These are phyloP conservation scores for Aotearoamyces nothofagi DNA, from an alignment of 2,329 filamentous ascomycete genomes.

Conservation along the genomic window DNA sequence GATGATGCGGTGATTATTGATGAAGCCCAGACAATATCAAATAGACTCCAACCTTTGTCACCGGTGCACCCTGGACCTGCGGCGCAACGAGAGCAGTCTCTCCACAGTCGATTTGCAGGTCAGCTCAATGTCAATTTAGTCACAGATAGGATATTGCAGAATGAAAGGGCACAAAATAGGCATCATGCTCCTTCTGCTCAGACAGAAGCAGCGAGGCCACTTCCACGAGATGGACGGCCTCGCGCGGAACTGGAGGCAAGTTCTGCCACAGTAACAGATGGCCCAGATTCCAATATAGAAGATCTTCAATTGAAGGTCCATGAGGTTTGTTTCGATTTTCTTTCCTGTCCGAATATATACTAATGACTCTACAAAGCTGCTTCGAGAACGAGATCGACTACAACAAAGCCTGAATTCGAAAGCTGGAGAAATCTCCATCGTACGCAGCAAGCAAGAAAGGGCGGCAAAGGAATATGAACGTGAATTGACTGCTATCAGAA, in stretches of 20 bases:
- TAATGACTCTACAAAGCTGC: slow-evolving; percentile 11
- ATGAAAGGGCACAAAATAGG: too few relatives aligned
- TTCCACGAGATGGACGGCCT: too few relatives aligned
- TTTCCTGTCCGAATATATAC: neutral
- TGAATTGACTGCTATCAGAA: slow-evolving; percentile 44
- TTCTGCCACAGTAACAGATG: too few relatives aligned
- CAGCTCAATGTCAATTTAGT: neutral
- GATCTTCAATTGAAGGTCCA: neutral
- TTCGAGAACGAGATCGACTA: slow-evolving; percentile 38
- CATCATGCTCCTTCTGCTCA: too few relatives aligned
- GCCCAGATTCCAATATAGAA: neutral
- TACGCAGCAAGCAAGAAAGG: slow-evolving; percentile 56
- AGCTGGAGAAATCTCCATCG: slow-evolving; percentile 57
- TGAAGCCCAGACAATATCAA: slow-evolving; percentile 8
- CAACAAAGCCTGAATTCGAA: slow-evolving; percentile 44
- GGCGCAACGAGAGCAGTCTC: slow-evolving; percentile 11
- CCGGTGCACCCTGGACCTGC: slow-evolving; percentile 5
- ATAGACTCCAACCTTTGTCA: slow-evolving; percentile 10
- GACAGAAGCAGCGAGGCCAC: too few relatives aligned
- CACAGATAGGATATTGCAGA: neutral
- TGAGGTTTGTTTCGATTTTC: neutral
- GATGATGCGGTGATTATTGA: slow-evolving; percentile 38
- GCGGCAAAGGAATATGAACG: slow-evolving; percentile 44
- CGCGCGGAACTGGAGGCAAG: too few relatives aligned
- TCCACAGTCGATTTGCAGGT: slow-evolving; percentile 9